Evolutionary conservation across 108 stramenopile genomes (phyloP), one percentile per base, ranked within the genome.

Genomic region (Thalassiosira profunda): DNA sequence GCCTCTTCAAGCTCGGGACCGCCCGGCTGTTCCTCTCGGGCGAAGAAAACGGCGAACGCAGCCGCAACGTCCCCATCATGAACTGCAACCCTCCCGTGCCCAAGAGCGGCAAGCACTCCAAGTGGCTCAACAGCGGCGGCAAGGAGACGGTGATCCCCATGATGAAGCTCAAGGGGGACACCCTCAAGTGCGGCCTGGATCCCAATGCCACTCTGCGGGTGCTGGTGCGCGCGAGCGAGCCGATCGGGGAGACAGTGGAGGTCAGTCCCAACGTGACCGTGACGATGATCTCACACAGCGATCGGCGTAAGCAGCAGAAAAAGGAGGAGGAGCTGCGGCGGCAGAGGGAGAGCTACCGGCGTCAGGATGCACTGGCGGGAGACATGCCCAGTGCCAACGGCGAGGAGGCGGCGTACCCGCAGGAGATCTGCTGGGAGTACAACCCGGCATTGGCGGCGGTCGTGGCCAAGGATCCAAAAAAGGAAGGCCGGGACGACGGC

Each of bases 91-190:
- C 12, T 23, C 49, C 48, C 5, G 5, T 5, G 4, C 4, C 26
- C 1, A 65, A 40, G 6, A 26, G 26, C 15, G 34, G 37, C 26
- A 38, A 46, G 34, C 51, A 34, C 14, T 26, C 41, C 23, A 17
- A 52, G 29, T 10, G 30, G 24, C 6, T 20, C 20, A 36, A 36
- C 46, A 48, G n/a, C 23, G 33, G 41, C 24, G 9, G 31, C 3
- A 30, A 26, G 2, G 59, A 60, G 17, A 18, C 7, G n/a, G 40
- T 10, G 0, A 42, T 58, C 14, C 70, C 59, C 17, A 71, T 71
- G 70, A 52, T 59, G 58, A 4, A 41, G 47, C 59, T 71, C 0
- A 71, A 71, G 59, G 70, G 70, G 14, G 70, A 71, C 41, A 71
- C 59, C 17, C 38, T 71, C 28, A 53, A 51, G 30, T 71, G 70